Conservation (phyloP, 768 basidiomycete genomes). For the Omphalotus guepiniiformis region DNA sequence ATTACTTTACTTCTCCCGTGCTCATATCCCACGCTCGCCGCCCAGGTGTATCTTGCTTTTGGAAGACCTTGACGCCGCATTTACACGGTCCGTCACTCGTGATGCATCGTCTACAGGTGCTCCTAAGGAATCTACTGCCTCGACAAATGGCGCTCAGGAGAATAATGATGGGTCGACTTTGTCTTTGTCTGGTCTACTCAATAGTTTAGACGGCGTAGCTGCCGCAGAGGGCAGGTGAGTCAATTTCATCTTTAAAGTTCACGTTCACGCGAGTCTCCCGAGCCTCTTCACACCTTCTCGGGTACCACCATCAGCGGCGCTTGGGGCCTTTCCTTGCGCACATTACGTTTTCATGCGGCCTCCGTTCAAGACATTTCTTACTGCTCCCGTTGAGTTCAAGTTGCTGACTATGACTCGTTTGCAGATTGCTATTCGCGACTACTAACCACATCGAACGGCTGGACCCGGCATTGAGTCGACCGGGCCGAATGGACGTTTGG, state of each 20-base stretch:
- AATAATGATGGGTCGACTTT: conserved; percentile 75
- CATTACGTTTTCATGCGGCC: not conserved
- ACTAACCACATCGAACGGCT: conserved; percentile 93
- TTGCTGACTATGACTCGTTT: conserved; percentile 13
- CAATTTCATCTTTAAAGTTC: conserved; percentile 1
- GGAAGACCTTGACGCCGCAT: conserved; percentile 91
- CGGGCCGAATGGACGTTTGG: conserved; percentile 92
- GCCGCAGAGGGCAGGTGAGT: conserved; percentile 82
- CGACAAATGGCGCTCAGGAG: conserved; percentile 38
- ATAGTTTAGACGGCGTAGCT: conserved; percentile 83
- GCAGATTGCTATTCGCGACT: conserved; percentile 81
- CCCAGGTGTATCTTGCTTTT: conserved; percentile 84
- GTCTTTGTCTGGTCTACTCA: conserved; percentile 79
- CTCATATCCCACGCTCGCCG: conserved; percentile 9
- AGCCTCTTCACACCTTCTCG: not conserved
- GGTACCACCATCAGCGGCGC: too few relatives aligned
- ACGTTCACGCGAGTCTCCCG: too few relatives aligned
- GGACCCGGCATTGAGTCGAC: conserved; percentile 83
- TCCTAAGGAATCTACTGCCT: conserved; percentile 47
- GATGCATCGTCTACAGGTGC: conserved; percentile 75
- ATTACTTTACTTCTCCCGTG: not conserved
- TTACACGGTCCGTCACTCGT: conserved; percentile 83
- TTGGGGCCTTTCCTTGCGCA: too few relatives aligned
- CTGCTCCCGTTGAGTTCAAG: not conserved
- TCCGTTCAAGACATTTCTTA: not conserved